Evolutionary conservation across 2,329 filamentous ascomycete species (phyloP).

Genomic region (Hymenoscyphus occultus): DNA sequence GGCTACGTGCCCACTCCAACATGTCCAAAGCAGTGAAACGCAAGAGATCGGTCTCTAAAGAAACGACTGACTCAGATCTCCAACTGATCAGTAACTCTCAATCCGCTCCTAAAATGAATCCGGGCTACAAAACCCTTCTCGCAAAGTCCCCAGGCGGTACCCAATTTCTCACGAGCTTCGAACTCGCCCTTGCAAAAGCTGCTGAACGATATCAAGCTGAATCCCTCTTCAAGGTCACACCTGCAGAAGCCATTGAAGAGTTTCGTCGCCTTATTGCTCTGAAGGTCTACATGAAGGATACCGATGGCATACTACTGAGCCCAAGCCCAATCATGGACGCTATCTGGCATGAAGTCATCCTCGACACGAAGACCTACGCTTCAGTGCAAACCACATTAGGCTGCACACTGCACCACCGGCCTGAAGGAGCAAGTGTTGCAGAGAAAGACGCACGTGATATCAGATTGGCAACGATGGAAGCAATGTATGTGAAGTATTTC

Average conservation of each 20-base stretch:
- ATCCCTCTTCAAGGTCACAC: background rate
- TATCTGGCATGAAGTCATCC: background rate
- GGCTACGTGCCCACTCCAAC: too few species aligned
- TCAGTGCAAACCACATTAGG: background rate
- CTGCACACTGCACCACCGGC: background rate
- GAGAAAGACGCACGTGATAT: background rate
- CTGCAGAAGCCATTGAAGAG: background rate
- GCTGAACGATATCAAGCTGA: background rate
- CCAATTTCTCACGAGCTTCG: background rate
- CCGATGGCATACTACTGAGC: background rate
- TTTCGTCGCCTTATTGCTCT: conserved; percentile 5
- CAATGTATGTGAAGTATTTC: background rate
- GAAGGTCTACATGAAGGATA: background rate
- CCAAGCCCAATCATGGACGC: background rate
- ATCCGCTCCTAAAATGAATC: too few species aligned
- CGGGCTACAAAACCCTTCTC: background rate
- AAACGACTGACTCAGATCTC: too few species aligned
- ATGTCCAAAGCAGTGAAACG: too few species aligned
- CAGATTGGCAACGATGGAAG: background rate
- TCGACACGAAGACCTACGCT: background rate
- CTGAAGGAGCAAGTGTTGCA: background rate
- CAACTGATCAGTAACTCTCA: too few species aligned
- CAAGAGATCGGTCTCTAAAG: too few species aligned
- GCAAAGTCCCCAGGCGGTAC: background rate
- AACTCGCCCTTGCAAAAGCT: background rate